These are phyloP conservation scores for Flaveria brownii DNA, from an alignment of 129 eudicot genomes.

Conservation along the genomic window DNA sequence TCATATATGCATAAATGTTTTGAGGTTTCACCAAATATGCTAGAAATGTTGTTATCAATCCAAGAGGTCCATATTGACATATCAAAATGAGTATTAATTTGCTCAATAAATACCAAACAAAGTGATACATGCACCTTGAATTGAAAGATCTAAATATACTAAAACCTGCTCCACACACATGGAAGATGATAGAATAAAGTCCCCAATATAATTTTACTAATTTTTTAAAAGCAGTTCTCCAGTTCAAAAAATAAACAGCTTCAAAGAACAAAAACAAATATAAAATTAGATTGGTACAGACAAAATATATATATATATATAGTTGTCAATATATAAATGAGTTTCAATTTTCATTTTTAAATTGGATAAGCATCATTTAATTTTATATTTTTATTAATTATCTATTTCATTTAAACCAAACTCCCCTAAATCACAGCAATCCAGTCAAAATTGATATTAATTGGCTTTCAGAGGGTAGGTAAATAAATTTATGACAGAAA, in stretches of 20 bases:
- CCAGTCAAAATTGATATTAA: slow-evolving; percentile 3
- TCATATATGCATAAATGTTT: neutral
- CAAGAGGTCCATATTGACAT: neutral
- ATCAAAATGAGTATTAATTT: neutral
- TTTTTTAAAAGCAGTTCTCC: neutral
- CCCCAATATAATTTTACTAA: neutral
- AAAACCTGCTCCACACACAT: neutral
- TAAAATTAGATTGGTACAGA: neutral
- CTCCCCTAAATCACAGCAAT: slow-evolving; percentile 18
- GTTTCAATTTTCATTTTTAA: neutral
- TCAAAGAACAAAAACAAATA: neutral
- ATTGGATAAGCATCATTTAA: slow-evolving; percentile 3
- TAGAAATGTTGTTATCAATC: neutral
- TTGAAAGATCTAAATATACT: too few relatives aligned
- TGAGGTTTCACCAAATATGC: neutral
- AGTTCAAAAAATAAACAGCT: neutral
- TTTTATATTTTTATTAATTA: neutral
- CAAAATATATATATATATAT: too few relatives aligned
- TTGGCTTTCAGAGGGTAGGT: neutral
- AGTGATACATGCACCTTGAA: neutral
- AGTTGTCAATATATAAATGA: too few relatives aligned
- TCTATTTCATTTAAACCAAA: neutral
- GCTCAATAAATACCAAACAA: neutral
- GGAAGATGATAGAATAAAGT: slow-evolving; percentile 7
- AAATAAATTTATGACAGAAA: too few relatives aligned